These are phyloP conservation scores for Hansenula lynferdii DNA, from an alignment of 1,139 yeast genomes.

Conservation along the genomic window DNA sequence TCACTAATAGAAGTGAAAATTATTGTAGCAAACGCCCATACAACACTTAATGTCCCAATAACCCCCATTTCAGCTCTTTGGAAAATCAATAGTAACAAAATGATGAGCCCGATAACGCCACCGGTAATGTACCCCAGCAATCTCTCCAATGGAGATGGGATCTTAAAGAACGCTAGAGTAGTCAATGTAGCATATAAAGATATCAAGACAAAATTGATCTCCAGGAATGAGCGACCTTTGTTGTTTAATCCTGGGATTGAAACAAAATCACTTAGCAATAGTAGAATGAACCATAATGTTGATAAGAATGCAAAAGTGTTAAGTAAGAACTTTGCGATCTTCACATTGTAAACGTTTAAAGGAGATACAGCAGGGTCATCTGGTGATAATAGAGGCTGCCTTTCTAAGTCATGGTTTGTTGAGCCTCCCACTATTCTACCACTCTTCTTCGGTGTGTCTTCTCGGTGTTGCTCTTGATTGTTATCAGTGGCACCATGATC, in stretches of 20 bases:
- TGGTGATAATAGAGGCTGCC: constrained; percentile 36
- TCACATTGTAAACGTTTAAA: constrained; percentile 45
- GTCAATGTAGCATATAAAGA: constrained; percentile 43
- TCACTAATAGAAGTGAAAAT: constrained; percentile 48
- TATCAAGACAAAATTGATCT: constrained; percentile 46
- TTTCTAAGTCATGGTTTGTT: constrained; percentile 18
- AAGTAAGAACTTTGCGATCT: constrained; percentile 38
- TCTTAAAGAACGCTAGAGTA: constrained; percentile 48
- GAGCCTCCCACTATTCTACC: constrained; percentile 11
- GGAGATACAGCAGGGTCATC: constrained; percentile 69
- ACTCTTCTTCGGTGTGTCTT: not conserved
- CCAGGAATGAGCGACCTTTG: constrained; percentile 57
- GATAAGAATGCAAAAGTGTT: constrained; percentile 37
- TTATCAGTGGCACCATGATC: constrained; percentile 1
- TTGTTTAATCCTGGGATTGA: constrained; percentile 55
- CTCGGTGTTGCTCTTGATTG: not conserved
- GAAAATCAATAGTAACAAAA: constrained; percentile 42
- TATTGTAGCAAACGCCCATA: constrained; percentile 54
- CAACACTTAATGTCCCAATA: constrained; percentile 44
- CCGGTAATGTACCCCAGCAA: constrained; percentile 43
- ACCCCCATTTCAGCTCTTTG: constrained; percentile 47
- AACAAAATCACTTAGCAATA: constrained; percentile 54
- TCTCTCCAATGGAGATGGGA: constrained; percentile 55
- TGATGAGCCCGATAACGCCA: constrained; percentile 40
- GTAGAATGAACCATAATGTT: constrained; percentile 37